Evolutionary conservation across 306 rosid genomes (phyloP).

Genomic region (Chamaecrista fasciculata): DNA sequence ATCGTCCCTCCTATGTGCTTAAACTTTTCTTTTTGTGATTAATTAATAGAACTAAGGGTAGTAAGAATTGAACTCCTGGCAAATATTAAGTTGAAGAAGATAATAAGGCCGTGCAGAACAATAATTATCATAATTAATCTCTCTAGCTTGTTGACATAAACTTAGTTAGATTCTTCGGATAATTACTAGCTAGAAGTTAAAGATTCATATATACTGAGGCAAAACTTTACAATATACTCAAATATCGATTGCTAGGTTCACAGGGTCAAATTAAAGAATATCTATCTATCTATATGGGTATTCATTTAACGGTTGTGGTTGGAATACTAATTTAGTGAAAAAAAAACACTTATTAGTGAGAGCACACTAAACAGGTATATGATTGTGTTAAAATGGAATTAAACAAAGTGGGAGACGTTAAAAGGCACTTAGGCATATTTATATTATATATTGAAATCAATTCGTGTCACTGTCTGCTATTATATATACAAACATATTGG

Average conservation of each 20-base stretch:
- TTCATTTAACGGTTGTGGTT: neutral
- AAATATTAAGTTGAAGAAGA: too few species aligned
- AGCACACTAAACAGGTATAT: conserved; percentile 24
- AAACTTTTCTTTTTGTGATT: too few species aligned
- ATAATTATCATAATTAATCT: too few species aligned
- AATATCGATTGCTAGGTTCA: neutral
- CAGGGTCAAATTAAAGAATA: conserved; percentile 30
- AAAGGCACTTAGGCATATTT: conserved; percentile 36
- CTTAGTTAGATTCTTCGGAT: neutral
- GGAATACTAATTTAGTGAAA: conserved; percentile 26
- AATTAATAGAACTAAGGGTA: too few species aligned
- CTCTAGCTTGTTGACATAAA: too few species aligned
- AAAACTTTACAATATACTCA: neutral
- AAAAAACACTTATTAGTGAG: conserved; percentile 27
- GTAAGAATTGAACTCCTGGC: too few species aligned
- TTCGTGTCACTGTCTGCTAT: neutral
- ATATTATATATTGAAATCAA: conserved; percentile 18
- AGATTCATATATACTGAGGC: neutral
- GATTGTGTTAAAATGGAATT: conserved; percentile 23
- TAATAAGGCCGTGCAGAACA: too few species aligned
- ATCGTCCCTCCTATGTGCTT: too few species aligned
- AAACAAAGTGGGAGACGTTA: conserved; percentile 35
- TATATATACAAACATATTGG: neutral
- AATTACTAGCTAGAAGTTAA: conserved; percentile 20
- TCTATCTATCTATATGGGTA: conserved; percentile 22